Percentiles rank a stretch among this genome's conserved stretches.
These are phyloP conservation scores for Peronospora belbahrii DNA, from an alignment of 352 stramenopile species.

Conservation along the genomic window DNA sequence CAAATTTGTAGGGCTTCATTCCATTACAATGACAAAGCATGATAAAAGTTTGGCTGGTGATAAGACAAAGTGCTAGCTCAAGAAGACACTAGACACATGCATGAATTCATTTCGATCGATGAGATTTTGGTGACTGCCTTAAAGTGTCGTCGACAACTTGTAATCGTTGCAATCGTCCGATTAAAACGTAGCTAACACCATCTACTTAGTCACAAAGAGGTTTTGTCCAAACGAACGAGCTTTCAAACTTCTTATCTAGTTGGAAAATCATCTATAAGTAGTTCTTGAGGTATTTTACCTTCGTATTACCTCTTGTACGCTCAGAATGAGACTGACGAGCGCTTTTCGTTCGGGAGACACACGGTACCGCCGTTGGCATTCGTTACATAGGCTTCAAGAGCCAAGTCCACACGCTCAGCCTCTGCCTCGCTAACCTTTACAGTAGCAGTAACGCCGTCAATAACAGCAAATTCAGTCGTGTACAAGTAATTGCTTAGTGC, in stretches of 20 bases:
- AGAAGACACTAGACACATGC: no score
- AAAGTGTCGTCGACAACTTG: no score
- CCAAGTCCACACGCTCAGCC: slow-evolving; percentile 38
- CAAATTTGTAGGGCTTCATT: no score
- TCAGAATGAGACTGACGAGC: slow-evolving; percentile 24
- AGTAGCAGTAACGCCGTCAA: slow-evolving; percentile 27
- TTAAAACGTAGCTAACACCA: slow-evolving; percentile 58
- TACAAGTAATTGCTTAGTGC: slow-evolving; percentile 54
- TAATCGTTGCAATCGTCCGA: slow-evolving; percentile 54
- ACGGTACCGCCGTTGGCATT: slow-evolving; percentile 10
- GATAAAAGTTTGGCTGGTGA: no score
- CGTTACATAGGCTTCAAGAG: slow-evolving; percentile 37
- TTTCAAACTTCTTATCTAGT: slow-evolving; percentile 6
- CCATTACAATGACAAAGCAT: no score
- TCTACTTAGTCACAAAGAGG: no score
- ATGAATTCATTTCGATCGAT: no score
- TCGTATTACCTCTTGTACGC: not conserved
- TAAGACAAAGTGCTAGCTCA: no score
- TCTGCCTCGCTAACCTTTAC: slow-evolving; percentile 40
- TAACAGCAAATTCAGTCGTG: slow-evolving; percentile 36
- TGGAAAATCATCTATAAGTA: slow-evolving; percentile 1
- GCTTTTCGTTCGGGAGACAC: slow-evolving; percentile 20
- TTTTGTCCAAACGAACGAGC: no score
- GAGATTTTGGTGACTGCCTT: no score
- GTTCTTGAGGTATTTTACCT: slow-evolving; percentile 12